Percentiles rank a stretch among this genome's conserved stretches.
Evolutionary conservation across 2,329 filamentous ascomycete genomes (phyloP).

Genomic region (Ceratocystis cacaofunesta): DNA sequence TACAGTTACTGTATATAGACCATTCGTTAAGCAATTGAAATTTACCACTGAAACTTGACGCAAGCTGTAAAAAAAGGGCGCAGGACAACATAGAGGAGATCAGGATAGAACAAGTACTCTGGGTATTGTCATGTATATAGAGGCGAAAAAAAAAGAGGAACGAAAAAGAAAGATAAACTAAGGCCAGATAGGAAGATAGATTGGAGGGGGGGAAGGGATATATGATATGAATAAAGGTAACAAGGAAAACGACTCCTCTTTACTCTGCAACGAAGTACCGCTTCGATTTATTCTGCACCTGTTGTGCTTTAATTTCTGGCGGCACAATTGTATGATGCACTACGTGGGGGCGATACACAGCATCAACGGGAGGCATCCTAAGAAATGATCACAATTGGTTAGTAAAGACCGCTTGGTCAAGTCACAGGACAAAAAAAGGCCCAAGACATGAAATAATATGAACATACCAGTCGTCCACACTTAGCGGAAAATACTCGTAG

Average conservation of each 20-base stretch:
- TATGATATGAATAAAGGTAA: conserved; percentile 16
- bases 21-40: conserved; percentile 4
- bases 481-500: conserved; percentile 90
- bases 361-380: conserved; percentile 75
- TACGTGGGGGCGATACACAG: conserved; percentile 80
- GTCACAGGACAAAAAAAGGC: neutral
- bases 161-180: conserved; percentile 8
- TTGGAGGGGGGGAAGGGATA: neutral
- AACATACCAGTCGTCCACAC: conserved; percentile 66
- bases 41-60: neutral
- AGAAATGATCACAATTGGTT: conserved; percentile 12
- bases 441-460: no score
- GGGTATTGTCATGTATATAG: neutral
- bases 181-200: neutral
- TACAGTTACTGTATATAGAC: conserved; percentile 1
- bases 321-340: conserved; percentile 73
- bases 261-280: conserved; percentile 56
- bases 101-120: neutral
- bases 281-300: conserved; percentile 50
- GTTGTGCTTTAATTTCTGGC: conserved; percentile 54
- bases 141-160: conserved; percentile 8
- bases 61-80: neutral
- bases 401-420: conserved; percentile 12
- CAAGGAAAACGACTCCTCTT: conserved; percentile 17
- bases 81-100: neutral